phyloP scores from a whole-genome alignment of 2,329 filamentous ascomycete genomes.

The Hansfordia pulvinata region DNA sequence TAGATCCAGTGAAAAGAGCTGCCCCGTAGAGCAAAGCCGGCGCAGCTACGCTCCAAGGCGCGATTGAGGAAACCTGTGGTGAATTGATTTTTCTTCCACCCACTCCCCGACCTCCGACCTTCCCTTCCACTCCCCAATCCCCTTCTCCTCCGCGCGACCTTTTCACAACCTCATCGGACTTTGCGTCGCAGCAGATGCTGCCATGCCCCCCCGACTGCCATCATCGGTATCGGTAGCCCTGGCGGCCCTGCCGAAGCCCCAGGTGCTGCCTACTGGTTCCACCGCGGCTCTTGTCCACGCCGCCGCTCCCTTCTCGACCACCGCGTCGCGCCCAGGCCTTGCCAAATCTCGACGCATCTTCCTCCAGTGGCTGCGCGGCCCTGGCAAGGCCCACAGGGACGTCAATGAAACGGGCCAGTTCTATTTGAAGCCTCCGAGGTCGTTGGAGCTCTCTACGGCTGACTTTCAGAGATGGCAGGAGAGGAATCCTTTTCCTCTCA shows the following conservation, averaged over 20 bases:
- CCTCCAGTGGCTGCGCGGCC: slow-evolving; percentile 8
- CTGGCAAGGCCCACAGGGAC: slow-evolving; percentile 5
- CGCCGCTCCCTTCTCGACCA: slow-evolving; percentile 14
- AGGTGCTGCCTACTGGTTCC: neutral
- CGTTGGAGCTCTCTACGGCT: neutral
- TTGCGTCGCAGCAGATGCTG: too few relatives aligned
- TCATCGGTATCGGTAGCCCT: slow-evolving; percentile 1
- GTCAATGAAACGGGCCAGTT: too few relatives aligned
- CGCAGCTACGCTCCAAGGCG: too few relatives aligned
- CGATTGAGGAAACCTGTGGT: too few relatives aligned
- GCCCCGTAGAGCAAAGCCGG: too few relatives aligned
- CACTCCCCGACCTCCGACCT: too few relatives aligned
- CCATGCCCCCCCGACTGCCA: slow-evolving; percentile 1
- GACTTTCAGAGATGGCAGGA: neutral
- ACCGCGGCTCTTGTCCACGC: neutral
- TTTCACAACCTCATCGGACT: too few relatives aligned
- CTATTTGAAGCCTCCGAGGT: too few relatives aligned
- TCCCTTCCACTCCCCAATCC: too few relatives aligned
- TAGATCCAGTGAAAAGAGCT: too few relatives aligned
- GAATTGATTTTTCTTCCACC: too few relatives aligned
- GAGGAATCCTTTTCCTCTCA: slow-evolving; percentile 55
- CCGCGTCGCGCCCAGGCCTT: slow-evolving; percentile 10
- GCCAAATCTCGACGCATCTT: slow-evolving; percentile 10
- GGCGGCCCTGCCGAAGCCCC: neutral
- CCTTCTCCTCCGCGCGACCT: too few relatives aligned